A percentile compares a stretch with the other conserved stretches of the same genome.
phyloP scores from a whole-genome alignment of 768 basidiomycete genomes.

The Phlegmacium glaucopus region DNA sequence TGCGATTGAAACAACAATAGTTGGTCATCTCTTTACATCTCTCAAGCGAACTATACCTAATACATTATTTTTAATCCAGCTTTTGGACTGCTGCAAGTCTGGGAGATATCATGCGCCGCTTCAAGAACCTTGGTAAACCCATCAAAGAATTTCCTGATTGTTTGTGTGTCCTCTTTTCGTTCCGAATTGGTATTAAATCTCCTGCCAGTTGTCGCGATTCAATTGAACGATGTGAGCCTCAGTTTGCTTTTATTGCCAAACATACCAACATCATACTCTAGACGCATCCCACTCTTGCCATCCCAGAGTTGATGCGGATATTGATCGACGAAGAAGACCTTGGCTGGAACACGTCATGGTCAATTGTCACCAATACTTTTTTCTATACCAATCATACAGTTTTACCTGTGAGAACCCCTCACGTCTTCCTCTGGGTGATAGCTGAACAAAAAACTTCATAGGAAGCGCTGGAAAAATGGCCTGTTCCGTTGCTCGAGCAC shows the following conservation, averaged over 20 bases:
- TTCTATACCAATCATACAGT: conserved; percentile 98
- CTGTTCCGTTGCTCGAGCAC: conserved; percentile 80
- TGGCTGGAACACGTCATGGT: conserved; percentile 82
- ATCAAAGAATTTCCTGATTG: conserved; percentile 82
- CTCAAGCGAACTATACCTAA: neutral
- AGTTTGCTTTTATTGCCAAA: neutral
- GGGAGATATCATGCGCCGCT: conserved; percentile 87
- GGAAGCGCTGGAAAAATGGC: conserved; percentile 92
- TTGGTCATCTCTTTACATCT: conserved; percentile 19
- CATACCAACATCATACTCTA: conserved; percentile 24
- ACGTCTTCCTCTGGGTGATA: neutral
- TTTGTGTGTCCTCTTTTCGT: conserved; percentile 31
- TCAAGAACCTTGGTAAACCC: conserved; percentile 84
- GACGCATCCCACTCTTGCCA: conserved; percentile 94
- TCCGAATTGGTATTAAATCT: conserved; percentile 3
- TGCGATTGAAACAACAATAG: conserved; percentile 95
- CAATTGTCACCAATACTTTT: conserved; percentile 85
- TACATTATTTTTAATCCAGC: conserved; percentile 20
- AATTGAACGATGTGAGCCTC: conserved; percentile 83
- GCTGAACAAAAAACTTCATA: conserved; percentile 20
- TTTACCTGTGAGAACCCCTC: conserved; percentile 55
- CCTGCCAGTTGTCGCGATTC: conserved; percentile 75
- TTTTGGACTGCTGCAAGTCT: conserved; percentile 91
- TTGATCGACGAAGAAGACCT: conserved; percentile 90
- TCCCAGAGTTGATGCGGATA: conserved; percentile 93